Evolutionary conservation across 2,329 filamentous ascomycete species (phyloP).

Genomic region (Sarocladiaceae sp.): DNA sequence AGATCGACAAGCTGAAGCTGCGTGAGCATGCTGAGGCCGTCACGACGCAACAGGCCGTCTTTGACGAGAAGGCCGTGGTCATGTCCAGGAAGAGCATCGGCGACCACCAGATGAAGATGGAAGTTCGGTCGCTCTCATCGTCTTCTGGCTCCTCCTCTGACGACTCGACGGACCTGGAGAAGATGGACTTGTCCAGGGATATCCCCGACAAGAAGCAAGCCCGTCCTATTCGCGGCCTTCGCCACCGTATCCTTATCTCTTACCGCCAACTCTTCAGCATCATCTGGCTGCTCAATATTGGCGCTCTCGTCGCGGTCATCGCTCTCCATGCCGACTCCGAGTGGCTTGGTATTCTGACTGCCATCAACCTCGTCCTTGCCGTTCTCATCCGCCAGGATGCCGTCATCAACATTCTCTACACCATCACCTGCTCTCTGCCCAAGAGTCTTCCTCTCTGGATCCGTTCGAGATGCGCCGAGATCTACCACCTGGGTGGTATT

Average conservation of each 20-base stretch:
- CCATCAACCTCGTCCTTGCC: slow-evolving; percentile 42
- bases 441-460: slow-evolving; percentile 41
- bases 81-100: slow-evolving; percentile 11
- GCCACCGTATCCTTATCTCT: slow-evolving; percentile 41
- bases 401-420: slow-evolving; percentile 46
- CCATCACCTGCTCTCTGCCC: slow-evolving; percentile 37
- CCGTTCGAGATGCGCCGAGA: slow-evolving; percentile 40
- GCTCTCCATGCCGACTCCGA: slow-evolving; percentile 25
- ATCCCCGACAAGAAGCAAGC: slow-evolving; percentile 34
- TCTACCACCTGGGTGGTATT: slow-evolving; percentile 46
- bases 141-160: slow-evolving; percentile 24
- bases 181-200: slow-evolving; percentile 22
- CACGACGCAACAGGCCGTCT: background rate
- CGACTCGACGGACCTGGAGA: slow-evolving; percentile 19
- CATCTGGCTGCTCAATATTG: slow-evolving; percentile 43
- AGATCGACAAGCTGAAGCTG: slow-evolving; percentile 46
- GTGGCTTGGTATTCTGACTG: slow-evolving; percentile 35
- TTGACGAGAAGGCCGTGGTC: slow-evolving; percentile 11
- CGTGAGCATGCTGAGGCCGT: slow-evolving; percentile 12
- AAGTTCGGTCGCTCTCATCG: slow-evolving; percentile 23
- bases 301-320: slow-evolving; percentile 38
- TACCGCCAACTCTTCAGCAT: slow-evolving; percentile 52
- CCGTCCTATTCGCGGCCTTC: slow-evolving; percentile 32
- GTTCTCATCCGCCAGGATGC: slow-evolving; percentile 47
- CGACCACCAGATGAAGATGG: slow-evolving; percentile 17